Conservation (phyloP, 495 filamentous ascomycete genomes). For the Xylaria palmicola region DNA sequence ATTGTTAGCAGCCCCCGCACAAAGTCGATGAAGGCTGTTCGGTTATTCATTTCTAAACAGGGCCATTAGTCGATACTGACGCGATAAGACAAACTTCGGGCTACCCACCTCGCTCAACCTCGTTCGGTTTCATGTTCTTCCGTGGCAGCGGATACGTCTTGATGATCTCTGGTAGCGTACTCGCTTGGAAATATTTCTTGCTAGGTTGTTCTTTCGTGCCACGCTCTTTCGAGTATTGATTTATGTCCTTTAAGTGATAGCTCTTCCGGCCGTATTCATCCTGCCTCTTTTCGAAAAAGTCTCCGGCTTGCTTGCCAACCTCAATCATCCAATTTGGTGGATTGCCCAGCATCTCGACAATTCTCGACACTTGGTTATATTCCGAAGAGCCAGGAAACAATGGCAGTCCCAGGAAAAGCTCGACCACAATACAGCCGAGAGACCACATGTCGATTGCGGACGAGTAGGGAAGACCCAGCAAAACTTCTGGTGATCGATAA, state of each 20-base stretch:
- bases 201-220: constrained; percentile 97
- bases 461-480: constrained; percentile 92
- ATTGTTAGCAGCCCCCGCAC: constrained; percentile 93
- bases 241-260: constrained; percentile 93
- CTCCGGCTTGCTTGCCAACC: constrained; percentile 95
- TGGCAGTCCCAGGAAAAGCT: constrained; percentile 92
- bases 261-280: constrained; percentile 85
- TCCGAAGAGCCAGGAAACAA: constrained; percentile 97
- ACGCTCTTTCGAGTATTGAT: constrained; percentile 94
- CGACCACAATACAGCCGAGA: constrained; percentile 96
- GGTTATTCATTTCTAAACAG: constrained; percentile 88
- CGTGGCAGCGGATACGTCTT: constrained; percentile 95
- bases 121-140: constrained; percentile 98
- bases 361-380: constrained; percentile 96
- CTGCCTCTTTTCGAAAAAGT: constrained; percentile 95
- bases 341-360: constrained; percentile 97
- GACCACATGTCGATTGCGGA: constrained; percentile 99
- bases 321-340: constrained; percentile 99
- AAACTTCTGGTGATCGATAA: constrained; percentile 94
- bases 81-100: background rate
- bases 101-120: constrained; percentile 87
- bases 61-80: constrained; percentile 7
- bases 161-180: constrained; percentile 93
- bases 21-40: constrained; percentile 98
- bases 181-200: constrained; percentile 98